Base-by-base conservation (phyloP, 2,329 filamentous ascomycete species). In the Cladosporium sp. region DNA sequence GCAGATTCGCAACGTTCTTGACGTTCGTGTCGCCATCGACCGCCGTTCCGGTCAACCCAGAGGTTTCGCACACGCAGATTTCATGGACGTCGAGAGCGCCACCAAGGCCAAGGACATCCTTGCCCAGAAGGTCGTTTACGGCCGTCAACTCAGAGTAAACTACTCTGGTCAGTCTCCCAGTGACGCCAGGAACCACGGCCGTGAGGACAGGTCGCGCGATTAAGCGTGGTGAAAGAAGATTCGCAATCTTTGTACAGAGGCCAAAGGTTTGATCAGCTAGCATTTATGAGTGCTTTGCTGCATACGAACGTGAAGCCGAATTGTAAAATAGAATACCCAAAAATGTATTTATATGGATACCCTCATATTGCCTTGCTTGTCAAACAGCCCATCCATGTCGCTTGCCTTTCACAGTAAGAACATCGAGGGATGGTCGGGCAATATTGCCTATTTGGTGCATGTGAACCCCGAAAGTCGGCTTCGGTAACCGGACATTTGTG, bases 11-110 rank as follows among this genome's bases (percentile, higher is more conserved):
- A 87, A 89, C 70, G 81, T 93, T 48, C 75, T 81, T 55, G 89
- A 92, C 66, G 85, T 96, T 48, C 85, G 91, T 60, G 87, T 96
- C 57, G 88, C 91, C 52, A 88, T 94, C 65, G 90, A 96, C 74
- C 83, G 89, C 66, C 81, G 85, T 62, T 91, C 89, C 6, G 91
- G 91, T 45, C 87, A 89, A 75, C 88, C 89, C 36, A 82, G 89
- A 71, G 91, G 91, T 61, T 96, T 94, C 70, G 89, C 87, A 19
- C 91, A 96, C 70, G 88, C 87, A 49, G 90, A 95, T 69, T 96
- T 96, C 72, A 68, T 81, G 42, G 83, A 89, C 65, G 70, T 86
- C 37, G 80, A 85, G 61, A 84, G 83, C 61, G 89, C 90, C n/a
- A 66, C 75, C 56, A 77, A 75, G 61, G 91, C 83, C 0, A 77